Base-by-base conservation (phyloP, 2,329 filamentous ascomycete genomes). In the Colletotrichum sansevieriae region DNA sequence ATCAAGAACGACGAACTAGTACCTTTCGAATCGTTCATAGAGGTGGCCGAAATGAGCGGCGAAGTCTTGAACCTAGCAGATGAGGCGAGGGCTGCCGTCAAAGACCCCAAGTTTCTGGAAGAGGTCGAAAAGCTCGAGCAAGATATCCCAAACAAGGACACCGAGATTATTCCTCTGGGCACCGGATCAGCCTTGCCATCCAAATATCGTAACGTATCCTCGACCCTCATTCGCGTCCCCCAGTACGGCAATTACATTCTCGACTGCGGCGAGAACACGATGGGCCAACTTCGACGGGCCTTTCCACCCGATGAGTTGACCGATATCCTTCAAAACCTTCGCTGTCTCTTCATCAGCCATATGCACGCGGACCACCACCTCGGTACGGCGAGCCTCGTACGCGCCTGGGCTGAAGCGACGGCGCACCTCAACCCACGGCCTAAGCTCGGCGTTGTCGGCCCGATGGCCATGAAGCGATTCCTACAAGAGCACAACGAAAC, bases 301-400 rank as follows among this genome's bases (percentile, higher is more conserved):
- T 95, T 92, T 74, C 85, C 87, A 6, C 82, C 84, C 0, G 84
- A 89, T 4, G 87, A 93, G 71, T 82, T 95, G 3, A 83, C 83
- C 33, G 84, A 90, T n/a, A 85, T 97, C 12, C 83, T 99, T n/a
- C 86, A 84, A 68, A 90, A 97, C 71, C 84, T 99, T 49, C 91
- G 90, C 62, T 88, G 90, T 73, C 91, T 99, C 71, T 97, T 94
- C 89, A 96, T 99, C 80, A 97, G 93, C 78, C 96, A 99, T 81
- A 84, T 97, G 71, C 96, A 99, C 79, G 96, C 96, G 4, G 96
- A 99, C 80, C 96, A 99, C 80, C 96, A 98, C 76, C 87, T 99
- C 20, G 96, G 96, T 33, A 92, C 90, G 1, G 85, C 88, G n/a
- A 88, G 90, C 6, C 83, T 98, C n/a, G 88, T 98, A 75, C 90